These are phyloP conservation scores for Tolypocladium tropicale DNA, from an alignment of 2,329 filamentous ascomycete species.

Conservation along the genomic window DNA sequence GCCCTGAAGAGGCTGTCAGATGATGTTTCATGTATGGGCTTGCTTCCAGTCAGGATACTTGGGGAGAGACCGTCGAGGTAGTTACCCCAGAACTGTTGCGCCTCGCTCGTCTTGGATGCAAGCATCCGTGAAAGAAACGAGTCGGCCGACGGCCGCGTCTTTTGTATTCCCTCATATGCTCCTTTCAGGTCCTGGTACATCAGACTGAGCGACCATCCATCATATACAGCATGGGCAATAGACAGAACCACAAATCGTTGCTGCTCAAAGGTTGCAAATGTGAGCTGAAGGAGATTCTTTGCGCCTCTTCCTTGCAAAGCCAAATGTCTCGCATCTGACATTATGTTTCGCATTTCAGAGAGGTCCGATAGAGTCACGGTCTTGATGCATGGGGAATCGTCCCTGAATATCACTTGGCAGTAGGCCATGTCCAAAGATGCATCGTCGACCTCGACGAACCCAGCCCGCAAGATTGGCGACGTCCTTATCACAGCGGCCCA, in stretches of 20 bases:
- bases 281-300: constrained; percentile 38
- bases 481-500: constrained; percentile 48
- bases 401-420: constrained; percentile 35
- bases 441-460: constrained; percentile 57
- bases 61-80: constrained; percentile 45
- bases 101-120: constrained; percentile 9
- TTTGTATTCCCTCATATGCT: constrained; percentile 45
- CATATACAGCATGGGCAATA: constrained; percentile 79
- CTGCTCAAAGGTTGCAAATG: constrained; percentile 22
- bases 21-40: neutral
- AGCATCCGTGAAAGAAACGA: constrained; percentile 32
- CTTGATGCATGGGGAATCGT: constrained; percentile 9
- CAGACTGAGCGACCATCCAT: constrained; percentile 72
- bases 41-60: constrained; percentile 17
- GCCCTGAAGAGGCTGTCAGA: constrained; percentile 2
- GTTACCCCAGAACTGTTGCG: constrained; percentile 57
- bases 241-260: constrained; percentile 49
- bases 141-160: constrained; percentile 36
- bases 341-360: constrained; percentile 25
- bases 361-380: constrained; percentile 13
- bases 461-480: constrained; percentile 66
- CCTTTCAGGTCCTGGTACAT: constrained; percentile 59
- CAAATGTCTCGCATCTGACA: constrained; percentile 21
- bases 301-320: constrained; percentile 26
- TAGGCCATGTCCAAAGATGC: constrained; percentile 40